Conservation (phyloP, 2,329 filamentous ascomycete species). For the Bipolaris victoriae region DNA sequence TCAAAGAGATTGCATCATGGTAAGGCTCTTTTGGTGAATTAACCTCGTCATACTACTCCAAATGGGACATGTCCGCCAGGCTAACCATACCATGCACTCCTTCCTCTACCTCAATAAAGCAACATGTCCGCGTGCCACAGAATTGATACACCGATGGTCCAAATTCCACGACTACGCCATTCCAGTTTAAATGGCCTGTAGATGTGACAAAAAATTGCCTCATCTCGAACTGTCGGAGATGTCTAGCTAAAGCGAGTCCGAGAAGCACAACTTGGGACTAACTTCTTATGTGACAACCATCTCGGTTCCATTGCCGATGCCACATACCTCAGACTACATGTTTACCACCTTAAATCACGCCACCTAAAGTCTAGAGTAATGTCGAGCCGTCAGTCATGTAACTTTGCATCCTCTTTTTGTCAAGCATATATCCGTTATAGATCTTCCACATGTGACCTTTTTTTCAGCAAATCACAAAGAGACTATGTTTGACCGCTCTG, state of each 20-base stretch:
- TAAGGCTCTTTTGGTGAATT: background rate
- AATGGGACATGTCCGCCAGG: background rate
- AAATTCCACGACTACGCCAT: background rate
- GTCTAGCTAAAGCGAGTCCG: background rate
- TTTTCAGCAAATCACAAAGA: background rate
- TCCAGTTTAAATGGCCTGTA: background rate
- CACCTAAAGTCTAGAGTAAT: background rate
- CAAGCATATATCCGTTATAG: background rate
- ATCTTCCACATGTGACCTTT: background rate
- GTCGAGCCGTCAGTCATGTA: background rate
- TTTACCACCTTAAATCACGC: background rate
- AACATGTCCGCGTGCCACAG: fast-evolving
- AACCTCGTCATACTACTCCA: background rate
- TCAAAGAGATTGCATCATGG: background rate
- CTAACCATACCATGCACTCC: background rate
- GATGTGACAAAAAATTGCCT: background rate
- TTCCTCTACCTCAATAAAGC: background rate
- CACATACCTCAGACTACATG: background rate
- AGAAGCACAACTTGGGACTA: background rate
- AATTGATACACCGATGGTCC: background rate
- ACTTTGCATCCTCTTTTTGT: background rate
- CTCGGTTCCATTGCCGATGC: background rate
- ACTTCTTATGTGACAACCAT: background rate
- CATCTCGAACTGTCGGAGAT: background rate
- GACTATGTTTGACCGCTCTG: background rate